phyloP scores from a whole-genome alignment of 2,329 filamentous ascomycete species.

The Penicillium concentricum region DNA sequence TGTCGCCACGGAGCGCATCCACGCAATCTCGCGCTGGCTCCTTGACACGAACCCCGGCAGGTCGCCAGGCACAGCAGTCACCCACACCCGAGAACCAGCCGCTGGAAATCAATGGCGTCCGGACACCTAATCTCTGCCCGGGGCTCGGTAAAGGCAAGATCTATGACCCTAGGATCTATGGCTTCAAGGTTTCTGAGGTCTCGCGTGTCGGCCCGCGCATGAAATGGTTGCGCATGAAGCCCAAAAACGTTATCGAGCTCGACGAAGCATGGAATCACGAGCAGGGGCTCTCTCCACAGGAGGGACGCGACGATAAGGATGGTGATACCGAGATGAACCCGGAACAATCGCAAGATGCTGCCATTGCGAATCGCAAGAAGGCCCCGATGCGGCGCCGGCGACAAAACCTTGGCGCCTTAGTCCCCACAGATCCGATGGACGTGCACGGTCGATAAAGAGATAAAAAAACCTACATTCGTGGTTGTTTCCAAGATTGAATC shows the following conservation, averaged over 20 bases:
- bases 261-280: conserved; percentile 63
- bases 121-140: conserved; percentile 81
- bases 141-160: conserved; percentile 79
- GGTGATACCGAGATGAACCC: conserved; percentile 42
- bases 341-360: conserved; percentile 36
- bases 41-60: conserved; percentile 26
- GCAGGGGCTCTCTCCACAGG: conserved; percentile 13
- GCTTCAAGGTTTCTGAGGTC: conserved; percentile 89
- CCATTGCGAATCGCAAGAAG: conserved; percentile 43
- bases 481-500: background rate
- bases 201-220: conserved; percentile 89
- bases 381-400: conserved; percentile 44
- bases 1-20: conserved; percentile 23
- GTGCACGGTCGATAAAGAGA: conserved; percentile 29
- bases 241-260: conserved; percentile 73
- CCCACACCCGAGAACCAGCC: conserved; percentile 49
- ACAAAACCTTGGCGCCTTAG: conserved; percentile 18
- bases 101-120: conserved; percentile 75
- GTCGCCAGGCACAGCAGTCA: conserved; percentile 24
- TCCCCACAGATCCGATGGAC: conserved; percentile 33
- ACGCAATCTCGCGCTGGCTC: conserved; percentile 37
- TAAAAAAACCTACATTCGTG: background rate
- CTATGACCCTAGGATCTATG: conserved; percentile 95
- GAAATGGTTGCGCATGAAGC: conserved; percentile 91
- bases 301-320: conserved; percentile 30